Percentiles rank a stretch among this genome's conserved stretches.
Conservation (phyloP, 2,329 filamentous ascomycete species). For the Fusarium siculi region DNA sequence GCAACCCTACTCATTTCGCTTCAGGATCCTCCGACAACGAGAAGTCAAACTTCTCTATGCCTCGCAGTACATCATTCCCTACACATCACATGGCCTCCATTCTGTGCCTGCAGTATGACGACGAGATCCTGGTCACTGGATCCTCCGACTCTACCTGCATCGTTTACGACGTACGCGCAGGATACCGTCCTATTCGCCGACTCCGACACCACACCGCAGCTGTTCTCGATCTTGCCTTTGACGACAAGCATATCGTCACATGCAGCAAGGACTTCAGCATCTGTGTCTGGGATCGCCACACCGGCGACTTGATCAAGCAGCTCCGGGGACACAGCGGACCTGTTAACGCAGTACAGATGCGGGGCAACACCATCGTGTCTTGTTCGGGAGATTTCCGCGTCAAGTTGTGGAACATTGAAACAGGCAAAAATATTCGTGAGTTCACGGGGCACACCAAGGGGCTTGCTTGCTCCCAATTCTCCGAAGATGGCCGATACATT, state of each 20-base stretch:
- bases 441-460: constrained; percentile 92
- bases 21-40: constrained; percentile 63
- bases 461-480: constrained; percentile 95
- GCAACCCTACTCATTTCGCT: constrained; percentile 65
- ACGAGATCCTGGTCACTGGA: constrained; percentile 91
- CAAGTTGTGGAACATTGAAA: constrained; percentile 94
- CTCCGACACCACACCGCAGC: constrained; percentile 84
- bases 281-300: constrained; percentile 91
- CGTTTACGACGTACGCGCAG: constrained; percentile 83
- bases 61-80: constrained; percentile 66
- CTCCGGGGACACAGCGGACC: constrained; percentile 88
- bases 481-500: constrained; percentile 91
- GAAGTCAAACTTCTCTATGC: constrained; percentile 58
- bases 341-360: constrained; percentile 95
- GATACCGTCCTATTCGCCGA: constrained; percentile 82
- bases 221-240: constrained; percentile 93
- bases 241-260: constrained; percentile 91
- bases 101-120: constrained; percentile 93
- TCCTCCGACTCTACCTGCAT: constrained; percentile 94
- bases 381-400: constrained; percentile 94
- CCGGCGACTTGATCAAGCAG: constrained; percentile 79
- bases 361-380: constrained; percentile 90
- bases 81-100: constrained; percentile 91
- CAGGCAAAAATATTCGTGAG: constrained; percentile 88
- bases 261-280: constrained; percentile 97